Evolutionary conservation across 331 rosid species (phyloP).

Genomic region (Malus hybrid): DNA sequence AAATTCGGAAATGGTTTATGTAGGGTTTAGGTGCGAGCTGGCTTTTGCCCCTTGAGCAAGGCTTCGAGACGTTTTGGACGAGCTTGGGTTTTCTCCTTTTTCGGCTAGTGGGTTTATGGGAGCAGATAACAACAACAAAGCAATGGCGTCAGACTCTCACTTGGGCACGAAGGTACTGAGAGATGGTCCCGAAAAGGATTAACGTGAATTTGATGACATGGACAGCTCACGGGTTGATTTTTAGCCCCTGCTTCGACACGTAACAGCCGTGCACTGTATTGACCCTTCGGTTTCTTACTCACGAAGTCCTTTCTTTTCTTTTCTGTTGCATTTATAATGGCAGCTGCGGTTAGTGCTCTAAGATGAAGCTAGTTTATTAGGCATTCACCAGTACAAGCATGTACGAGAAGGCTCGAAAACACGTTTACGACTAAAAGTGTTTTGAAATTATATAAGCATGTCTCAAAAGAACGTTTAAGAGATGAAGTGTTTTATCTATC

Average conservation of each 20-base stretch:
- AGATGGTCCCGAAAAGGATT: neutral
- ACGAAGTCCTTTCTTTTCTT: neutral
- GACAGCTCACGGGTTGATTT: too few species aligned
- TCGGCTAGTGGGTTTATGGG: neutral
- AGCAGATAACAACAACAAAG: neutral
- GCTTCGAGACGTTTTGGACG: neutral
- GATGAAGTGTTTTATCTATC: too few species aligned
- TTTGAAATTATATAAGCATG: too few species aligned
- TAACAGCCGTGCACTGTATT: neutral
- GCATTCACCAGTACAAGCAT: too few species aligned
- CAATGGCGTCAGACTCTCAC: neutral
- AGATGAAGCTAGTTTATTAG: too few species aligned
- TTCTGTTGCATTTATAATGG: neutral
- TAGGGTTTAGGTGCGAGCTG: neutral
- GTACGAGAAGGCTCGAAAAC: too few species aligned
- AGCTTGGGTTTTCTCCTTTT: neutral
- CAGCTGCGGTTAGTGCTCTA: too few species aligned
- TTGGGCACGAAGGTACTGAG: neutral
- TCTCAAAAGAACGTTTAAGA: too few species aligned
- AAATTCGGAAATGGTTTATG: neutral
- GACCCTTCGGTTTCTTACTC: neutral
- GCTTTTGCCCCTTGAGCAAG: neutral
- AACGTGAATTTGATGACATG: neutral
- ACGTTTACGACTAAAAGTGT: too few species aligned
- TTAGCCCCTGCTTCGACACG: neutral